Evolutionary conservation across 495 filamentous ascomycete genomes (phyloP).

Genomic region (Terfezia boudieri): DNA sequence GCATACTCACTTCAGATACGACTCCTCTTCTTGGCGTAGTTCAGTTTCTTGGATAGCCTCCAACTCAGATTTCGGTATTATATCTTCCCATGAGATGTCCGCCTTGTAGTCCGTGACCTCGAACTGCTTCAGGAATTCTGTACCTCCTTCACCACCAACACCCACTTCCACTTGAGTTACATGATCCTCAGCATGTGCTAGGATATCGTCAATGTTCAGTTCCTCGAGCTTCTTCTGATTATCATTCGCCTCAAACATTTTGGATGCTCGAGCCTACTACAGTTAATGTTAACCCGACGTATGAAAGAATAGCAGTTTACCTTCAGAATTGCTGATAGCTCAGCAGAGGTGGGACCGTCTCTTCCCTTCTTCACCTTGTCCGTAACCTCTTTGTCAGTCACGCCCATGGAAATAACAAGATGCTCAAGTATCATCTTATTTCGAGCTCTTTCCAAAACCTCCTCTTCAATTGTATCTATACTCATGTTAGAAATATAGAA

Average conservation of each 20-base stretch:
- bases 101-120: constrained; percentile 38
- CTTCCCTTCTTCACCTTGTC: constrained; percentile 34
- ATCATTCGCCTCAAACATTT: constrained; percentile 89
- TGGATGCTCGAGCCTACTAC: constrained; percentile 23
- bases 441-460: constrained; percentile 80
- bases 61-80: constrained; percentile 84
- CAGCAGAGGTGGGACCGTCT: constrained; percentile 34
- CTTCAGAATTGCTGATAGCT: constrained; percentile 18
- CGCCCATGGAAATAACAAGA: constrained; percentile 86
- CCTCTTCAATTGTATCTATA: constrained; percentile 82
- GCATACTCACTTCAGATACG: constrained; percentile 1
- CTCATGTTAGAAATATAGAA: too few species aligned
- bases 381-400: constrained; percentile 64
- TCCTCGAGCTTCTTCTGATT: constrained; percentile 94
- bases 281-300: constrained; percentile 11
- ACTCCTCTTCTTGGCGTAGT: constrained; percentile 30
- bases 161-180: constrained; percentile 73
- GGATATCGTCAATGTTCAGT: constrained; percentile 92
- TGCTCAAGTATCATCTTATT: constrained; percentile 99
- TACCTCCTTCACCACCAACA: constrained; percentile 73
- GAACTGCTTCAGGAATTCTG: constrained; percentile 81
- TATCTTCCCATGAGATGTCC: constrained; percentile 85
- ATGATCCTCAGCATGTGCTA: constrained; percentile 87
- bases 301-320: constrained; percentile 17
- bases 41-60: constrained; percentile 75